Evolutionary conservation across 768 basidiomycete genomes (phyloP).

Genomic region (Russula sp.): DNA sequence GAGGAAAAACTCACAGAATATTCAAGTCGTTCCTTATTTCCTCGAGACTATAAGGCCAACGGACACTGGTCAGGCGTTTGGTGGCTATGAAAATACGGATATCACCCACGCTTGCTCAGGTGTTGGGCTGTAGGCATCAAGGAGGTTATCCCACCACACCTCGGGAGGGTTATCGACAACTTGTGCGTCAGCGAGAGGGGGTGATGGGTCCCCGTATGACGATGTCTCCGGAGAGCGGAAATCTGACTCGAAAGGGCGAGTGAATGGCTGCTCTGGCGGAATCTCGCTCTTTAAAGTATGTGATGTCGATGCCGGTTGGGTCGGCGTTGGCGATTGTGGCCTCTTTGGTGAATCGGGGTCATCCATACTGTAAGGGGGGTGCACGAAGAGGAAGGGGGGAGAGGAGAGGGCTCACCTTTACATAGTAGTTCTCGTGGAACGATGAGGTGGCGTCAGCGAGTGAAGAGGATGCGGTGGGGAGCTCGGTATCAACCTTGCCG

Average conservation of each 20-base stretch:
- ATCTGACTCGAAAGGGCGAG: conserved; percentile 26
- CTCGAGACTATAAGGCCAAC: conserved; percentile 35
- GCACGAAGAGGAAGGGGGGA: background rate
- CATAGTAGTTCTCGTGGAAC: conserved; percentile 16
- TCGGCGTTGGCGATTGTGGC: conserved; percentile 8
- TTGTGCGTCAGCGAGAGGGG: conserved; percentile 26
- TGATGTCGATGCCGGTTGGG: conserved; percentile 14
- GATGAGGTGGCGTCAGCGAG: background rate
- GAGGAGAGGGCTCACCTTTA: conserved; percentile 10
- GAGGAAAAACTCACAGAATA: conserved; percentile 41
- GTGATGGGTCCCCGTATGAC: conserved; percentile 13
- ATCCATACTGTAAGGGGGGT: conserved; percentile 1
- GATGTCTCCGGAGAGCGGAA: conserved; percentile 16
- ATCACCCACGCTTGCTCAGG: conserved; percentile 40
- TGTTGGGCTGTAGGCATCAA: conserved; percentile 37
- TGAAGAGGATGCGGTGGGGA: conserved; percentile 9
- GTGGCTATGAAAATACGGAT: background rate
- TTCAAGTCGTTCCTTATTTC: conserved; percentile 47
- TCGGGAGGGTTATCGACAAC: conserved; percentile 33
- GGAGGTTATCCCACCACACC: conserved; percentile 46
- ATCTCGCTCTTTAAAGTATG: conserved; percentile 21
- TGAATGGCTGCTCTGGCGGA: conserved; percentile 27
- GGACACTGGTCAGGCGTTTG: background rate
- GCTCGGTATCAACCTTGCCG: conserved; percentile 9
- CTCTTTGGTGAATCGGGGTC: conserved; percentile 15